Base-by-base conservation (phyloP, 306 rosid species). In the Acacia confusa region DNA sequence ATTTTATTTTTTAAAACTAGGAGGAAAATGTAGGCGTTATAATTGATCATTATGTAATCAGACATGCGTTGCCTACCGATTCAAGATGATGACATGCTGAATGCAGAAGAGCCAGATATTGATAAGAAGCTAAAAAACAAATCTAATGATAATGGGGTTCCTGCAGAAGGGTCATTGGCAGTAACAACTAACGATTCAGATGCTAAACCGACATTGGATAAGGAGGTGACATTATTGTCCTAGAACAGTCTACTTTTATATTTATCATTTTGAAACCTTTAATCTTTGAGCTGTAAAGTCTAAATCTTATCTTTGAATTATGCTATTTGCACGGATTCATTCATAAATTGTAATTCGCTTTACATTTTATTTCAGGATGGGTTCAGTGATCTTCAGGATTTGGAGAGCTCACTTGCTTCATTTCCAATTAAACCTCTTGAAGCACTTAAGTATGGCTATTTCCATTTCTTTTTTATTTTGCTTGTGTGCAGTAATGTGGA, bases 391-490 rank as follows among this genome's bases (percentile, higher is more conserved):
- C 84, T 89, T 85, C 89, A 76, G 85, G 94, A 92, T 92, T 86
- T 96, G 91, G 96, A 89, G 86, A 82, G 85, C 79, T 95, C 99
- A 30, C 86, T 96, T 84, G 88, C 97, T 77, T 90, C 99, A 77
- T 92, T 96, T 85, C 97, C 99, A 43, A 88, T 75, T 25, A 92
- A 87, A 87, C 97, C 97, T 81, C 96, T 94, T 81, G 84, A 88
- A 86, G 98, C 97, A 83, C 97, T 92, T 36, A 91, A 94, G 98
- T 94, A 94, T 79, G 92, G 67, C 66, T 53, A 24, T 76, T 85
- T 40, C 48, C 70, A 14, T 22, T 55, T 9, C 2, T 16, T 57
- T 48, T 79, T 4, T 24, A 44, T 17, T 28, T 43, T 47, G 47
- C 32, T 27, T 44, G 63, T 78, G 47, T 81, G 53, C 53, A 9